Conservation (phyloP, 2,329 filamentous ascomycete genomes). For the Calonectria leucothoes region DNA sequence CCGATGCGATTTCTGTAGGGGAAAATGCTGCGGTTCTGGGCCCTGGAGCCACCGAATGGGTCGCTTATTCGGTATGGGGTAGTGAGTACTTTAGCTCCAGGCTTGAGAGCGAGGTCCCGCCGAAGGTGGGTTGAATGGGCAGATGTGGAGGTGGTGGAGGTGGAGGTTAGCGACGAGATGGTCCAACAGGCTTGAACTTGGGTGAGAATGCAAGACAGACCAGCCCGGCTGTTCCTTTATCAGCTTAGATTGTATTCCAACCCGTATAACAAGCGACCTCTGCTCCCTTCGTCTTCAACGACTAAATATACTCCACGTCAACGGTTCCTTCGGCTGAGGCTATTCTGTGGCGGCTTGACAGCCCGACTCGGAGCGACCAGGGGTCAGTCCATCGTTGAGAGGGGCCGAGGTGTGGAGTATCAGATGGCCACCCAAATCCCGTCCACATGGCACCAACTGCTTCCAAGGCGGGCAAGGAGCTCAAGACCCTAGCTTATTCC, state of each 20-base stretch:
- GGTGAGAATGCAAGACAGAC: background rate
- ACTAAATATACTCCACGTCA: background rate
- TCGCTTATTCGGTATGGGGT: constrained; percentile 41
- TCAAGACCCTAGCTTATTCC: constrained; percentile 15
- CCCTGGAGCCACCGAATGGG: constrained; percentile 37
- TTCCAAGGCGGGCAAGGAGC: constrained; percentile 7
- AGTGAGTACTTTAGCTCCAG: constrained; percentile 37
- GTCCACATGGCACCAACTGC: constrained; percentile 20
- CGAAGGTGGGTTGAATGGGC: constrained; percentile 43
- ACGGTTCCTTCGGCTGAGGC: constrained; percentile 3
- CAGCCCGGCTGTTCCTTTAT: background rate
- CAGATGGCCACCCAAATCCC: constrained; percentile 22
- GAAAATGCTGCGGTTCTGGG: constrained; percentile 35
- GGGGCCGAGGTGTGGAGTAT: constrained; percentile 26
- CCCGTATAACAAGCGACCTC: background rate
- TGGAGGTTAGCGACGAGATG: constrained; percentile 28
- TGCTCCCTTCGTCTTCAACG: background rate
- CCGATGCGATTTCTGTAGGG: constrained; percentile 30
- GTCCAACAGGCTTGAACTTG: background rate
- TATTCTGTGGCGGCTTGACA: constrained; percentile 2
- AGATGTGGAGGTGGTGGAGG: constrained; percentile 45
- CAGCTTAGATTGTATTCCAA: background rate
- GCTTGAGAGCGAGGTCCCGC: constrained; percentile 44
- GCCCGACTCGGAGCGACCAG: constrained; percentile 3
- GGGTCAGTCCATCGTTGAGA: constrained; percentile 6